These are phyloP conservation scores for Dactylorhiza incarnata DNA, from an alignment of 106 monocot species.

Conservation along the genomic window DNA sequence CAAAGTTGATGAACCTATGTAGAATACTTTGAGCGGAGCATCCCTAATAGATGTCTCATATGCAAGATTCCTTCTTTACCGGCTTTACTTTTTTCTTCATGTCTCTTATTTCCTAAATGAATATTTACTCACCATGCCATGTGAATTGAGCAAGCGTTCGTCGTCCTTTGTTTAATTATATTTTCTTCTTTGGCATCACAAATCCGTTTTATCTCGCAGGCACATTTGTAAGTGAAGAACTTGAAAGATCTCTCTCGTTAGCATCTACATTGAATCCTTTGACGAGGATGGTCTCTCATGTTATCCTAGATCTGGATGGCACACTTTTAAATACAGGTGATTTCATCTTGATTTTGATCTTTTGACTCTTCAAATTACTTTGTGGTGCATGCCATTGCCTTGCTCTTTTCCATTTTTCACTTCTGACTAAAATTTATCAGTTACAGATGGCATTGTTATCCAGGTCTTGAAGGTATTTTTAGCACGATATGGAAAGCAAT, in stretches of 20 bases:
- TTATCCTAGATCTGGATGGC: conserved; percentile 89
- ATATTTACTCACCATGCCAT: background rate
- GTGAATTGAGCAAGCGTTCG: background rate
- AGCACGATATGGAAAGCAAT: conserved; percentile 64
- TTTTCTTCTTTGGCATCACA: background rate
- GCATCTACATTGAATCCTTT: conserved; percentile 44
- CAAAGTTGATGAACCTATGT: too few species aligned
- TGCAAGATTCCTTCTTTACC: background rate
- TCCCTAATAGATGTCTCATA: background rate
- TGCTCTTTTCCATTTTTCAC: background rate
- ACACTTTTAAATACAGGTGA: conserved; percentile 91
- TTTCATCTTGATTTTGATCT: background rate
- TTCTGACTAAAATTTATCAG: background rate
- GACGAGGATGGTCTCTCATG: conserved; percentile 50
- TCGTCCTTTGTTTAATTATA: background rate
- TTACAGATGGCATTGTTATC: conserved; percentile 72
- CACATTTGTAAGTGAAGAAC: background rate
- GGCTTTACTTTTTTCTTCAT: background rate
- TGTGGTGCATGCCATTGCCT: background rate
- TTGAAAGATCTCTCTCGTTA: background rate
- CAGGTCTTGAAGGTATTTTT: conserved; percentile 58
- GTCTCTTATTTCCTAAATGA: background rate
- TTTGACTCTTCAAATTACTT: background rate
- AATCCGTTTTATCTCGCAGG: background rate
- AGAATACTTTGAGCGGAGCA: too few species aligned